These are phyloP conservation scores for Phytophthora colocasiae DNA, from an alignment of 352 stramenopile genomes.

Conservation along the genomic window DNA sequence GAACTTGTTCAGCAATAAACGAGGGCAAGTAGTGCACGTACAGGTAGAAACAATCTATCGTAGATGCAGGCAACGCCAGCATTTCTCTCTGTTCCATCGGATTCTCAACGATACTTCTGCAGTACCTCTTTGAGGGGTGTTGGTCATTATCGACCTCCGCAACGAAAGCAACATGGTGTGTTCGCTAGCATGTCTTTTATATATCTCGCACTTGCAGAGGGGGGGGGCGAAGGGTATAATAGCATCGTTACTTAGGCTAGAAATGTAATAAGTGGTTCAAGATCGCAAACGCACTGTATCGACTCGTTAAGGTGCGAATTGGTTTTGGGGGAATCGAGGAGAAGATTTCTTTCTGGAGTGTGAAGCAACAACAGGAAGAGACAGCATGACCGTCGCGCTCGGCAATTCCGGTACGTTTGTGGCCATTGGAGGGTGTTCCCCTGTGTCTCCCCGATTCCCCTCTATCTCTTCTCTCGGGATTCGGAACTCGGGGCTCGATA, in stretches of 20 bases:
- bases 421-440: background rate
- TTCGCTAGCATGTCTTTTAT: too few species aligned
- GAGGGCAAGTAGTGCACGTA: too few species aligned
- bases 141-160: too few species aligned
- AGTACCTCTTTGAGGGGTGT: too few species aligned
- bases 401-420: slow-evolving; percentile 66
- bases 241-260: background rate
- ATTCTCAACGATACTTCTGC: too few species aligned
- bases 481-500: slow-evolving; percentile 9
- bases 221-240: too few species aligned
- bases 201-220: too few species aligned
- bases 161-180: too few species aligned
- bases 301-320: slow-evolving; percentile 27
- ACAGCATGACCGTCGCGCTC: slow-evolving; percentile 55
- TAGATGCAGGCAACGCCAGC: too few species aligned
- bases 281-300: slow-evolving; percentile 17
- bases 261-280: slow-evolving; percentile 20
- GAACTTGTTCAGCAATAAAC: too few species aligned
- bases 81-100: too few species aligned
- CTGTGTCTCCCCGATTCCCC: background rate
- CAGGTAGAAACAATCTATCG: too few species aligned
- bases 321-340: slow-evolving; percentile 13
- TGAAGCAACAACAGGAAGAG: slow-evolving; percentile 44
- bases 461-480: slow-evolving; percentile 4
- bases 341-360: slow-evolving; percentile 51